These are phyloP conservation scores for Arachnopeziza araneosa DNA, from an alignment of 2,329 filamentous ascomycete genomes.

Conservation along the genomic window DNA sequence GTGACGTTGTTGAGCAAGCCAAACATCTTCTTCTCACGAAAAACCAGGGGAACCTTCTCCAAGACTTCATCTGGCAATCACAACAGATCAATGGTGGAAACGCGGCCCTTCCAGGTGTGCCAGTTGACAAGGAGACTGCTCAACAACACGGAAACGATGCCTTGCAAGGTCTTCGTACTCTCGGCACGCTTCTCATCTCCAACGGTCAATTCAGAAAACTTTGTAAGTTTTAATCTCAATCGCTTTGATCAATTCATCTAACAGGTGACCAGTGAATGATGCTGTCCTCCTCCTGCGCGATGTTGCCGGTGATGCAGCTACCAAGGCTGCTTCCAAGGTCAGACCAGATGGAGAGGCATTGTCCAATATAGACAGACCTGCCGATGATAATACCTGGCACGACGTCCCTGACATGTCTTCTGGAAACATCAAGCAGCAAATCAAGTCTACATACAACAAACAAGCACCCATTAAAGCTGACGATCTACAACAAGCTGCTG, in stretches of 20 bases:
- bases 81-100: slow-evolving; percentile 64
- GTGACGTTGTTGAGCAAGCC: slow-evolving; percentile 74
- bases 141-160: slow-evolving; percentile 80
- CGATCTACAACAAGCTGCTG: slow-evolving; percentile 56
- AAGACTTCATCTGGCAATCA: slow-evolving; percentile 96
- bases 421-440: slow-evolving; percentile 61
- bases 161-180: slow-evolving; percentile 76
- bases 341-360: slow-evolving; percentile 76
- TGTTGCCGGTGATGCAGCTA: slow-evolving; percentile 84
- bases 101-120: slow-evolving; percentile 56
- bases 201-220: slow-evolving; percentile 66
- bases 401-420: slow-evolving; percentile 73
- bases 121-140: slow-evolving; percentile 69
- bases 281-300: slow-evolving; percentile 76
- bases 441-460: slow-evolving; percentile 53
- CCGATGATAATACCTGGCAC: slow-evolving; percentile 90
- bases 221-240: slow-evolving; percentile 7
- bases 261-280: slow-evolving; percentile 57
- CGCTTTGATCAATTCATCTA: background rate
- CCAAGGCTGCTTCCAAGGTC: slow-evolving; percentile 68
- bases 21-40: slow-evolving; percentile 84
- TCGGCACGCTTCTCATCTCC: slow-evolving; percentile 85
- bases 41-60: slow-evolving; percentile 89
- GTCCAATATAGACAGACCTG: slow-evolving; percentile 71
- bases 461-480: slow-evolving; percentile 45